Evolutionary conservation across 106 monocot species (phyloP).

Genomic region (Iris macrosiphon): DNA sequence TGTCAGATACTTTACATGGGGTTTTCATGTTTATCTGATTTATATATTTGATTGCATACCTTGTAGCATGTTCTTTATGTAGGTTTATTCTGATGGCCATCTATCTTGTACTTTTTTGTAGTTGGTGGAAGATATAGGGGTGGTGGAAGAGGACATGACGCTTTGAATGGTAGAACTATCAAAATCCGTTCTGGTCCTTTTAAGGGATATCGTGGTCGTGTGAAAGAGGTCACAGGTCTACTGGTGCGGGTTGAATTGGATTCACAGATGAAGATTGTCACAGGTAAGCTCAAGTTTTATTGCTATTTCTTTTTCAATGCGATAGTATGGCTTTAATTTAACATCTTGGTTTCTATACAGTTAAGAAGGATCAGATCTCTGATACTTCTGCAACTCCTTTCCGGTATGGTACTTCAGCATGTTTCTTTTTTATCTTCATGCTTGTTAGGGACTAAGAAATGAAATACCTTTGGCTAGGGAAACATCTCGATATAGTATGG

Average conservation of each 20-base stretch:
- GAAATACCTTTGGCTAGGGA: slow-evolving; percentile 46
- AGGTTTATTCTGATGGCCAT: neutral
- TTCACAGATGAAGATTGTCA: slow-evolving; percentile 97
- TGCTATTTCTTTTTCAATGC: too few species aligned
- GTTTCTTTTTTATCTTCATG: neutral
- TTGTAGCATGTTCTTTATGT: too few species aligned
- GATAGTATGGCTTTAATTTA: neutral
- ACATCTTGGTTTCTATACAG: slow-evolving; percentile 22
- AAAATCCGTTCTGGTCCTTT: slow-evolving; percentile 85
- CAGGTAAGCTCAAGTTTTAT: slow-evolving; percentile 49
- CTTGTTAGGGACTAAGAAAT: neutral
- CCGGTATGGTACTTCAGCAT: slow-evolving; percentile 59
- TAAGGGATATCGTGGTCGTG: slow-evolving; percentile 95
- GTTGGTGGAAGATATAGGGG: slow-evolving; percentile 74
- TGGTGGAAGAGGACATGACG: slow-evolving; percentile 78
- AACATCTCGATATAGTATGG: slow-evolving; percentile 64
- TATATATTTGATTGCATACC: too few species aligned
- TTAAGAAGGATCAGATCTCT: slow-evolving; percentile 73
- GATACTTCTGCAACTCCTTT: slow-evolving; percentile 60
- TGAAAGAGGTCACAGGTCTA: slow-evolving; percentile 66
- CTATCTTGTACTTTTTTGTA: slow-evolving; percentile 24
- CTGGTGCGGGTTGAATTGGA: slow-evolving; percentile 85
- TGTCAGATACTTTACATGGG: too few species aligned
- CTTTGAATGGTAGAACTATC: slow-evolving; percentile 65
- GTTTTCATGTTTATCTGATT: too few species aligned